Percentiles rank a stretch among this genome's conserved stretches.
phyloP scores from a whole-genome alignment of 1,139 yeast species.

The Taphrina populina region DNA sequence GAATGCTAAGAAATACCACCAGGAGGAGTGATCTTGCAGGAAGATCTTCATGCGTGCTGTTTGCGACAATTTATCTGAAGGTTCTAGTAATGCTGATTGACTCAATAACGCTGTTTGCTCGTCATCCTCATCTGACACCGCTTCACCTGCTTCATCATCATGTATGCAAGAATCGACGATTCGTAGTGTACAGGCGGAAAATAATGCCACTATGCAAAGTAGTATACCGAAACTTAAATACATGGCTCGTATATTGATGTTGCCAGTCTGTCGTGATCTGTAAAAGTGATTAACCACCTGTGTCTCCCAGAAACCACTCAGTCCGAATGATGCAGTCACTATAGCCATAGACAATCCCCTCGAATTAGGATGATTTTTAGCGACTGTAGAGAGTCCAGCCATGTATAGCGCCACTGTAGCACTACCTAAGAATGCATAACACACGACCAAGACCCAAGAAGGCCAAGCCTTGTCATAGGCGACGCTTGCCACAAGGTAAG shows the following conservation, averaged over 20 bases:
- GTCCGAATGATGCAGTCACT: conserved; percentile 84
- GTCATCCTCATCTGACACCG: conserved; percentile 10
- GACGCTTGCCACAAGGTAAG: conserved; percentile 58
- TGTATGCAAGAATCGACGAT: conserved; percentile 28
- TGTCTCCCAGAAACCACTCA: conserved; percentile 63
- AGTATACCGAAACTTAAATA: conserved; percentile 60
- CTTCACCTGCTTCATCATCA: background rate
- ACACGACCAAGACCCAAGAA: conserved; percentile 41
- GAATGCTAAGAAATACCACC: conserved; percentile 62
- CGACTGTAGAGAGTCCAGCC: conserved; percentile 40
- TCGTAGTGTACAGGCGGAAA: conserved; percentile 37
- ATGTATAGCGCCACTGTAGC: conserved; percentile 41
- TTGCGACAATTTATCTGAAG: conserved; percentile 31
- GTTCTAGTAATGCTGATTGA: conserved; percentile 25
- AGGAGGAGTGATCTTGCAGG: conserved; percentile 62
- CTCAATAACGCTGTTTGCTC: conserved; percentile 35
- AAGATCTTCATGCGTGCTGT: conserved; percentile 45
- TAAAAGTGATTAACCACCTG: conserved; percentile 46
- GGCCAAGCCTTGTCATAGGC: conserved; percentile 41
- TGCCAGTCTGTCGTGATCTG: conserved; percentile 44
- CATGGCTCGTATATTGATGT: conserved; percentile 54
- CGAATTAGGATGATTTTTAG: conserved; percentile 39
- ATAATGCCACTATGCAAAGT: conserved; percentile 36
- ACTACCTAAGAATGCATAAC: conserved; percentile 39
- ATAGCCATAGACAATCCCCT: conserved; percentile 74